A percentile compares a stretch with the other conserved stretches of the same genome.
phyloP scores from a whole-genome alignment of 2,329 filamentous ascomycete genomes.

The Bertia moriformis region DNA sequence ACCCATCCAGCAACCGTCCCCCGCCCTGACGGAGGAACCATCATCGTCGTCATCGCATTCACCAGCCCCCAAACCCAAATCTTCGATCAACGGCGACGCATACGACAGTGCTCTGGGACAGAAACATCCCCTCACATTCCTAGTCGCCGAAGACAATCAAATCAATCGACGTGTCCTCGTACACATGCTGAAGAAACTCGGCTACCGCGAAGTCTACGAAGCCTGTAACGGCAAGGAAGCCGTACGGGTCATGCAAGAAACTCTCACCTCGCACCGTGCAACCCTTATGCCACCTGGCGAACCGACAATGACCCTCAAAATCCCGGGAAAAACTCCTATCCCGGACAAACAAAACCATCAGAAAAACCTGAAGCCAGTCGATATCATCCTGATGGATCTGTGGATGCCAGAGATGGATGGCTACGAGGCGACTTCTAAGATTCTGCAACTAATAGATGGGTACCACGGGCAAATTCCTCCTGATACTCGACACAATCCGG shows the following conservation, averaged over 20 bases:
- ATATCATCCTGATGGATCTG: conserved; percentile 52
- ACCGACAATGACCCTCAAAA: neutral
- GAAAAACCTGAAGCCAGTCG: conserved; percentile 25
- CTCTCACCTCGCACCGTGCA: conserved; percentile 7
- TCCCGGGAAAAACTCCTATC: no score
- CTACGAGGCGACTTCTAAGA: conserved; percentile 45
- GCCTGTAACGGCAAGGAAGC: conserved; percentile 50
- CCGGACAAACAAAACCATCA: conserved; percentile 5
- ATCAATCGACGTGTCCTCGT: conserved; percentile 50
- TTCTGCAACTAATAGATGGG: conserved; percentile 31
- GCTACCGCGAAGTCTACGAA: conserved; percentile 42
- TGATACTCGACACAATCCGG: conserved; percentile 4
- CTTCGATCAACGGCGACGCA: conserved; percentile 19
- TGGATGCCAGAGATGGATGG: conserved; percentile 59
- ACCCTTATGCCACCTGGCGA: neutral
- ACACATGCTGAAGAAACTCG: conserved; percentile 46
- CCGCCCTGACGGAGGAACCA: neutral
- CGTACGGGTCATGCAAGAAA: conserved; percentile 37
- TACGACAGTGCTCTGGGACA: conserved; percentile 36
- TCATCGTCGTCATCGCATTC: neutral
- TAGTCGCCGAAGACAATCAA: conserved; percentile 52
- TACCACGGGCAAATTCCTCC: conserved; percentile 10
- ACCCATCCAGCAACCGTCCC: neutral
- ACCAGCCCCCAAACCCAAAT: no score
- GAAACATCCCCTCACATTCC: conserved; percentile 42